Evolutionary conservation across 495 filamentous ascomycete genomes (phyloP).

Genomic region (Penicillium silybi): DNA sequence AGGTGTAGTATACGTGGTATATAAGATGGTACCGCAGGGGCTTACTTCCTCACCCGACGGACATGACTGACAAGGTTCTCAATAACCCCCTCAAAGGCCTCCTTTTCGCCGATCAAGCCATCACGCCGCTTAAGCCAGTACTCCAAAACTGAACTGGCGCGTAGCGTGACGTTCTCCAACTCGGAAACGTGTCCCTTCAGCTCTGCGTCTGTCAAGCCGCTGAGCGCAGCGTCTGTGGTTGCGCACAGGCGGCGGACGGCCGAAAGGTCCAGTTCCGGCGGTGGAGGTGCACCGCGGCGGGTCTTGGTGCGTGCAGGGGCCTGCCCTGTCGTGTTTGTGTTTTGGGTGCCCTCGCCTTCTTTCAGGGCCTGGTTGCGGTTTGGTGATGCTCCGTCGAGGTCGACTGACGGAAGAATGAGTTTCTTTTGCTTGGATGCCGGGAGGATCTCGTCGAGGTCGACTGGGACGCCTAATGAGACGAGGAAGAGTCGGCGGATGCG

Average conservation of each 20-base stretch:
- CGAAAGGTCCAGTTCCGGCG: constrained; percentile 76
- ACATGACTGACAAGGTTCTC: constrained; percentile 97
- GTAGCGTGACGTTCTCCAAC: constrained; percentile 61
- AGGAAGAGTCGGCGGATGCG: constrained; percentile 95
- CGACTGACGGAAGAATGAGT: constrained; percentile 83
- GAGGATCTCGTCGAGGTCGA: constrained; percentile 95
- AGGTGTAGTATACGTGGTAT: constrained; percentile 8
- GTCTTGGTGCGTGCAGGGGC: constrained; percentile 35
- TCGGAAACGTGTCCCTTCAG: constrained; percentile 67
- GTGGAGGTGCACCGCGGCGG: constrained; percentile 54
- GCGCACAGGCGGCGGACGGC: constrained; percentile 72
- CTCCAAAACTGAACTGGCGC: constrained; percentile 72
- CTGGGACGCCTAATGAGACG: constrained; percentile 90
- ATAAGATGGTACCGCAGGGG: neutral
- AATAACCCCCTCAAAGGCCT: constrained; percentile 96
- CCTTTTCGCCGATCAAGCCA: constrained; percentile 81
- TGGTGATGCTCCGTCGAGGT: constrained; percentile 43
- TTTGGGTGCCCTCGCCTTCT: constrained; percentile 51
- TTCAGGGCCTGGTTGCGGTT: constrained; percentile 41
- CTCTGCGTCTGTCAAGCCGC: constrained; percentile 71
- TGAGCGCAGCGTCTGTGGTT: constrained; percentile 77
- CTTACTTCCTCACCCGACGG: constrained; percentile 71
- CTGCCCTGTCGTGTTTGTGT: constrained; percentile 35
- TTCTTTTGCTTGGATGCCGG: constrained; percentile 98
- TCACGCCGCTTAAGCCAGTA: constrained; percentile 87